Evolutionary conservation across 495 filamentous ascomycete genomes (phyloP).

Genomic region (Lichina pygmaea): DNA sequence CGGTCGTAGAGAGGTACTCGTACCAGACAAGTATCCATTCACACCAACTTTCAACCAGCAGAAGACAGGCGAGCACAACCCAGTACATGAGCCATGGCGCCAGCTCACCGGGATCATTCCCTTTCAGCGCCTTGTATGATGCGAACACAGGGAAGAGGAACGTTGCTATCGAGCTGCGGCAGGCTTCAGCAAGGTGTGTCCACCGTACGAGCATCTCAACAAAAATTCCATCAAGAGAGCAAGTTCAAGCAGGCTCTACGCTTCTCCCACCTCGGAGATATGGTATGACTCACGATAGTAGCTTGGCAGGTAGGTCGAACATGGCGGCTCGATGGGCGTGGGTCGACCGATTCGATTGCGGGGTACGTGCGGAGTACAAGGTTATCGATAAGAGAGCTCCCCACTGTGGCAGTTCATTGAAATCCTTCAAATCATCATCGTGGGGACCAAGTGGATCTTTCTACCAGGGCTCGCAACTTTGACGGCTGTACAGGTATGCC

Average conservation of each 20-base stretch:
- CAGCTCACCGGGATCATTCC: constrained; percentile 66
- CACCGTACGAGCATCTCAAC: not conserved
- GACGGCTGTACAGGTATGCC: too few species aligned
- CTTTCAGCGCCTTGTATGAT: constrained; percentile 92
- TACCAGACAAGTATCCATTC: constrained; percentile 68
- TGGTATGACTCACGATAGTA: constrained; percentile 19
- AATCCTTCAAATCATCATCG: too few species aligned
- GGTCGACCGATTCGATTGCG: too few species aligned
- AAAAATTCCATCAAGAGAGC: constrained; percentile 1
- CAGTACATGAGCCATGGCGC: constrained; percentile 99
- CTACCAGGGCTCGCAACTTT: too few species aligned
- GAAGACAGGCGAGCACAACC: constrained; percentile 63
- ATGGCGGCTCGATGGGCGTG: constrained; percentile 14
- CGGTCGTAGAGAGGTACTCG: not conserved
- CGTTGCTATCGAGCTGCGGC: constrained; percentile 49
- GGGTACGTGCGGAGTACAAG: too few species aligned
- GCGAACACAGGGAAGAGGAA: constrained; percentile 93
- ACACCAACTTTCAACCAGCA: constrained; percentile 49
- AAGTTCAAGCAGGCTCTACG: not conserved
- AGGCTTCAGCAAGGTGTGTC: constrained; percentile 1
- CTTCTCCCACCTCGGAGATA: not conserved
- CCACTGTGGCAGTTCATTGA: too few species aligned
- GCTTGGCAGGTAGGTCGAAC: constrained; percentile 59
- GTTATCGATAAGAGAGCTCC: too few species aligned
- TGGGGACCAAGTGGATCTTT: too few species aligned